Evolutionary conservation across 306 rosid genomes (phyloP).

Genomic region (Vicia villosa): DNA sequence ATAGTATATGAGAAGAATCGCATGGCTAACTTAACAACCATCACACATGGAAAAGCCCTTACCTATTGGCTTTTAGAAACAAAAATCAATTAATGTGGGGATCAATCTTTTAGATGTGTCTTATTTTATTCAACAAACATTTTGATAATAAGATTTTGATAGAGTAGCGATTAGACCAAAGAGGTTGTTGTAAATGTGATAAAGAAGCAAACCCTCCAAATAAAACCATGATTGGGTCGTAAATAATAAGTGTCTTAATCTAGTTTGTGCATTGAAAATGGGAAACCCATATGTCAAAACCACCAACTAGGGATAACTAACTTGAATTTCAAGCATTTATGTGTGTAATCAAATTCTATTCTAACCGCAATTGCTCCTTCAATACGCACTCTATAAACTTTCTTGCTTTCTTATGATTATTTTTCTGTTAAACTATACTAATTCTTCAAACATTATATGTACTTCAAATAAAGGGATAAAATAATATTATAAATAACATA

Average conservation of each 20-base stretch:
- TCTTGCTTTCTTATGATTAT: conserved; percentile 20
- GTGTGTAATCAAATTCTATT: conserved; percentile 45
- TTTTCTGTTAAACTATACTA: conserved; percentile 31
- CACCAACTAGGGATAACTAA: conserved; percentile 36
- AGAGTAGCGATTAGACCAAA: conserved; percentile 54
- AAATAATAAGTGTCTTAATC: conserved; percentile 49
- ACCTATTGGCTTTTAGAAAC: conserved; percentile 27
- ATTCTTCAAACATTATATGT: conserved; percentile 22
- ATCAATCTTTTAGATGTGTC: conserved; percentile 14
- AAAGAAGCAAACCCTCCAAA: conserved; percentile 63
- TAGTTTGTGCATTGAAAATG: conserved; percentile 34
- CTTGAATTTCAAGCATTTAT: conserved; percentile 57
- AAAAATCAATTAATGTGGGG: conserved; percentile 31
- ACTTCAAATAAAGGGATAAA: conserved; percentile 13
- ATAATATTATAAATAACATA: conserved; percentile 4
- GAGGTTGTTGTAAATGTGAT: conserved; percentile 78
- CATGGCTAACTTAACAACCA: conserved; percentile 50
- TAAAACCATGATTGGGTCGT: conserved; percentile 43
- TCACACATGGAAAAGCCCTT: conserved; percentile 36
- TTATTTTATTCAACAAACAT: conserved; percentile 67
- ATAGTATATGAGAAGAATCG: conserved; percentile 34
- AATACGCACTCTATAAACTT: conserved; percentile 43
- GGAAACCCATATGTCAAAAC: conserved; percentile 40
- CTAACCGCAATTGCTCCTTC: conserved; percentile 57
- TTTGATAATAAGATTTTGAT: conserved; percentile 69